Conservation (phyloP, 1,284 basidiomycete species). For the Leccinum pachyderme region DNA sequence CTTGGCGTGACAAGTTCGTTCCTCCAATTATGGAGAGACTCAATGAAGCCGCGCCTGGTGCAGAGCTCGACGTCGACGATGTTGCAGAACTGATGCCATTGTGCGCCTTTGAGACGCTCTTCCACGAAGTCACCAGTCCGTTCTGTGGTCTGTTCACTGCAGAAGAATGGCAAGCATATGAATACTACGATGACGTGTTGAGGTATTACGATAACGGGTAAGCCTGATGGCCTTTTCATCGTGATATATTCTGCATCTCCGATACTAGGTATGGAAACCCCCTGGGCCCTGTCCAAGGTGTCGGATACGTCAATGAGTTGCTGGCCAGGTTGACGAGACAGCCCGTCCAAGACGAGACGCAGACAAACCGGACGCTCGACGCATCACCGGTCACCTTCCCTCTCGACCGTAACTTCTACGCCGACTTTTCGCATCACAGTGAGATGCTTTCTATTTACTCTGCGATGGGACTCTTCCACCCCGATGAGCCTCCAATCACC, state of each 20-base stretch:
- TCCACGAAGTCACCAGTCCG: slow-evolving; percentile 50
- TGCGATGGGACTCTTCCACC: slow-evolving; percentile 70
- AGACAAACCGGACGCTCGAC: slow-evolving; percentile 78
- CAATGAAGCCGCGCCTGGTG: slow-evolving; percentile 59
- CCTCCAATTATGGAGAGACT: slow-evolving; percentile 59
- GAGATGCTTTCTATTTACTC: slow-evolving; percentile 75
- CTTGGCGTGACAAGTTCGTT: slow-evolving; percentile 58
- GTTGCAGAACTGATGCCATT: slow-evolving; percentile 64
- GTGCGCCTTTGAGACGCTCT: slow-evolving; percentile 77
- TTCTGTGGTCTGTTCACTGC: slow-evolving; percentile 71
- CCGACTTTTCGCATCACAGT: slow-evolving; percentile 84
- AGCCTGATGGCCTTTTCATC: background rate
- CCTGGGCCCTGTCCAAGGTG: slow-evolving; percentile 52
- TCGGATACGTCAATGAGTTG: background rate
- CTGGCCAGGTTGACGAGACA: background rate
- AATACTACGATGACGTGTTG: slow-evolving; percentile 71
- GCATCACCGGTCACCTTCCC: slow-evolving; percentile 69
- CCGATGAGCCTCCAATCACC: slow-evolving; percentile 45
- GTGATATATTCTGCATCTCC: background rate
- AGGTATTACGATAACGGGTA: slow-evolving; percentile 79
- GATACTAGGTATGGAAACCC: slow-evolving; percentile 58
- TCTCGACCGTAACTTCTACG: slow-evolving; percentile 60
- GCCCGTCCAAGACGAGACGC: slow-evolving; percentile 59
- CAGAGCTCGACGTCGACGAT: slow-evolving; percentile 58
- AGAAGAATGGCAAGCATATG: slow-evolving; percentile 60